Base-by-base conservation (phyloP, 768 basidiomycete genomes). In the Leccinellum rugosiceps region DNA sequence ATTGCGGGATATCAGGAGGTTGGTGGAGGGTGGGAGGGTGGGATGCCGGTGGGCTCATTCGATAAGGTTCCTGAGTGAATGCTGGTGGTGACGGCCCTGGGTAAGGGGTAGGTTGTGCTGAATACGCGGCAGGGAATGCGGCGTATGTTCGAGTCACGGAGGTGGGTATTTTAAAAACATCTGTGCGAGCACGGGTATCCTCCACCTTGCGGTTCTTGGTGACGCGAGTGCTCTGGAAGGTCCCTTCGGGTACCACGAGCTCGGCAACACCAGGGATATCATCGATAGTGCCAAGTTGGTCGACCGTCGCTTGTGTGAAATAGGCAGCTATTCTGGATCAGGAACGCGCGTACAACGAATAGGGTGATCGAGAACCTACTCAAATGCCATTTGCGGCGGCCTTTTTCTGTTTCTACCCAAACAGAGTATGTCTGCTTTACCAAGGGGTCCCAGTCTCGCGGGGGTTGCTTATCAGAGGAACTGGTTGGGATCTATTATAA, bases 381-480 rank as follows among this genome's bases (percentile, higher is more conserved):
- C 43, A 92, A 76, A 69, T 92, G 90, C 90, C 89, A 91, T 74
- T 92, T 92, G 49, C 86, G 79, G 55, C 77, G 77, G 43, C 88
- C 85, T 62, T 80, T 81, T 32, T 79, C 80, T 5, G 84, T 83
- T 55, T 83, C 77, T 31, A 87, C 83, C 84, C 84, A 89, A 38
- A 88, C 90, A 0, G 89, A 91, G 68, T 91, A 92, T 0, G 90
- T 92, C 70, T 91, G 90, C 69, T 92, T 92, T 54, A 92, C 85
- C 44, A 90, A 77, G 9, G 80, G 82, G 63, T 88, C 83, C 84
- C 84, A 85, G 56, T 81, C 81, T 51, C 80, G 76, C 1, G 82
- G 80, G 15, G 84, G 82, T 55, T 78, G 79, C 61, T 77, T 82
- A 58, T 82, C 79, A 35, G 75, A 70, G 11, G 66, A 49, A 38